phyloP scores from a whole-genome alignment of 139 green algal species.

The Monoraphidium neglectum region DNA sequence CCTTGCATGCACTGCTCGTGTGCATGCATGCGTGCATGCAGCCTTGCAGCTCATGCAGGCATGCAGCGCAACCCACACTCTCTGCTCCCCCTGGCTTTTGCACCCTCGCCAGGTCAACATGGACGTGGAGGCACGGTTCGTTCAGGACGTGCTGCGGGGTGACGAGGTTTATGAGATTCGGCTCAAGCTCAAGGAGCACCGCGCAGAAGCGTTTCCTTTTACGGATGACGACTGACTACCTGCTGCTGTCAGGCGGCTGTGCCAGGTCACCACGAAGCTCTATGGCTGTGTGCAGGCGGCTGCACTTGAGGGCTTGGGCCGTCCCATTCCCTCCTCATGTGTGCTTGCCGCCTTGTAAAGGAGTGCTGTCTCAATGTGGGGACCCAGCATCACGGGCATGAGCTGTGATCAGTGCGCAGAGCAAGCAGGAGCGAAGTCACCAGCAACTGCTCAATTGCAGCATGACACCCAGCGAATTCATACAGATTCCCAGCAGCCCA shows the following conservation, averaged over 20 bases:
- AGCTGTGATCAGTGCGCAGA: too few relatives aligned
- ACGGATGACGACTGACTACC: slow-evolving; percentile 90
- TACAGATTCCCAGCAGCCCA: too few relatives aligned
- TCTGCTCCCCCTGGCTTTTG: too few relatives aligned
- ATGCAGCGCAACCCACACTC: too few relatives aligned
- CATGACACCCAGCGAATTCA: too few relatives aligned
- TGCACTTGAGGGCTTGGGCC: not conserved
- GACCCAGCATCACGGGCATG: not conserved
- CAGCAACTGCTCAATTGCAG: too few relatives aligned
- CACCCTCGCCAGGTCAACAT: slow-evolving; percentile 80
- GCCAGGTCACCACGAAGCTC: not conserved
- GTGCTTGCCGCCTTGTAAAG: not conserved
- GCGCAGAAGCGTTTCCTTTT: slow-evolving; percentile 87
- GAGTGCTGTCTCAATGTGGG: not conserved
- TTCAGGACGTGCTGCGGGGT: slow-evolving; percentile 82
- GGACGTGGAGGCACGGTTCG: slow-evolving; percentile 77
- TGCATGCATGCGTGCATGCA: too few relatives aligned
- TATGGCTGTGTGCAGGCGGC: too few relatives aligned
- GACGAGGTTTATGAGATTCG: slow-evolving; percentile 88
- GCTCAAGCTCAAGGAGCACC: slow-evolving; percentile 72
- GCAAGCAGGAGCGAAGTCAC: too few relatives aligned
- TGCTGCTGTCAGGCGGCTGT: not conserved
- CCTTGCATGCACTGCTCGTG: too few relatives aligned
- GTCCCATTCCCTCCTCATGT: not conserved
- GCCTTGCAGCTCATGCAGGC: too few relatives aligned